These are phyloP conservation scores for Colletotrichum sp. DNA, from an alignment of 2,329 filamentous ascomycete species.

Conservation along the genomic window DNA sequence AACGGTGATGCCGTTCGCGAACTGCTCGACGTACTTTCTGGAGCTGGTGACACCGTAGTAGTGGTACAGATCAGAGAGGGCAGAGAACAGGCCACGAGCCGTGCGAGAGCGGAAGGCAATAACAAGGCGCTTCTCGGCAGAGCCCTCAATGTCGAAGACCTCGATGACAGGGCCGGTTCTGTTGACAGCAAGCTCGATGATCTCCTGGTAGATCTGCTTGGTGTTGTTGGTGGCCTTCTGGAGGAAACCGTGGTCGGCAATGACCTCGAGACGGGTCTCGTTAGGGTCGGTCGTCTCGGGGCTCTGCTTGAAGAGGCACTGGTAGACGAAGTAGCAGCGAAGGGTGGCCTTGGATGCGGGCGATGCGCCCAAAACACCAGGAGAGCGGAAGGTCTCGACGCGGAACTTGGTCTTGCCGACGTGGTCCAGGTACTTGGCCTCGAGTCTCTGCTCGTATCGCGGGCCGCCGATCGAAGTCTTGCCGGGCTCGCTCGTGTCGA, in stretches of 20 bases:
- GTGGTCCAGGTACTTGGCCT: constrained; percentile 92
- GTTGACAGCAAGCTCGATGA: constrained; percentile 83
- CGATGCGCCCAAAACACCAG: constrained; percentile 73
- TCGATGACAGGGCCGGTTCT: constrained; percentile 95
- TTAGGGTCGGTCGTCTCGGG: constrained; percentile 73
- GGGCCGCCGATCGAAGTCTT: constrained; percentile 78
- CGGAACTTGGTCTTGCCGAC: constrained; percentile 79
- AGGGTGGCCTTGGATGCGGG: constrained; percentile 79
- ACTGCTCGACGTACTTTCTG: constrained; percentile 97
- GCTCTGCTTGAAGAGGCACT: constrained; percentile 84
- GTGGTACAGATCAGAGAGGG: constrained; percentile 94
- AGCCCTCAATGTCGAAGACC: constrained; percentile 93
- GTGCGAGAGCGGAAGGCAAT: constrained; percentile 94
- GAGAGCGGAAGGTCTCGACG: constrained; percentile 96
- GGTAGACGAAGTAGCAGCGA: constrained; percentile 98
- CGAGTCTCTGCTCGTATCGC: constrained; percentile 91
- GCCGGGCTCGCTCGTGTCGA: constrained; percentile 94
- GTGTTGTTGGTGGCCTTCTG: constrained; percentile 97
- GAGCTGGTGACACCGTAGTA: constrained; percentile 98
- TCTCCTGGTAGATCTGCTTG: constrained; percentile 92
- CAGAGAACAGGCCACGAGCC: constrained; percentile 91
- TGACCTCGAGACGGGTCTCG: constrained; percentile 88
- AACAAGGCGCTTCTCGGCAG: constrained; percentile 90
- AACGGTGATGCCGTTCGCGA: constrained; percentile 96
- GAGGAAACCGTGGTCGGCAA: constrained; percentile 92